Evolutionary conservation across 768 basidiomycete genomes (phyloP), one percentile per base, ranked within the genome.

Genomic region (Termitomyces sp.): DNA sequence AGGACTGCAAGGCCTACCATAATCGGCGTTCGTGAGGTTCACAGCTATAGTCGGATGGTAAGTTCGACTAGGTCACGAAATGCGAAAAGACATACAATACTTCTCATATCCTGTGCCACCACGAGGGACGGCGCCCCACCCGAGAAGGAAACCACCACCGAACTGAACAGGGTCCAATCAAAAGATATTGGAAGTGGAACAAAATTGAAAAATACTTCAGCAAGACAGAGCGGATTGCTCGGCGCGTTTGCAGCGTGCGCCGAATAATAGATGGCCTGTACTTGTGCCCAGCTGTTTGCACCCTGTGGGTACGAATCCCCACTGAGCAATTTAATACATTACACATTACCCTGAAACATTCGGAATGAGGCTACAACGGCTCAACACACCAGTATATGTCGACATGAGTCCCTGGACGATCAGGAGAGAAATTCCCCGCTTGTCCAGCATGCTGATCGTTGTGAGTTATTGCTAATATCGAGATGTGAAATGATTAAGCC

Each of bases 251-350:
- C 73, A 52, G 74, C 62, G 56, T 81, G 79, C 27, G 69, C 69
- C 12, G 79, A 78, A 62, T 76, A 78, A 58, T 81, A 82, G 8
- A 80, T 72, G 6, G 79, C 64, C 51, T 81, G 79, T 2, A 81
- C 79, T 67, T 81, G 78, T 7, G 77, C 73, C 80, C 80, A 82
- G 39, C 72, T 73, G 43, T 72, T 77, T 14, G 69, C 52, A 27
- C 80, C 80, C 65, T 81, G 79, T 18, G 81, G 81, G 59, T 82
- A 82, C 1, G 79, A 81, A 61, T 82, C 81, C 7, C 78, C 80
- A 62, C 80, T 82, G 44, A 27, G 13, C 2, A 27, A 32, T 9
- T 27, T 27, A 53, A n/a, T n/a, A n/a, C n/a, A n/a, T n/a, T n/a
- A 26, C 34, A 42, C 26, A 20, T 12, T 22, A 43, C 20, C 4